Evolutionary conservation across 1,139 yeast species (phyloP).

Genomic region (Pichia kudriavzevii): DNA sequence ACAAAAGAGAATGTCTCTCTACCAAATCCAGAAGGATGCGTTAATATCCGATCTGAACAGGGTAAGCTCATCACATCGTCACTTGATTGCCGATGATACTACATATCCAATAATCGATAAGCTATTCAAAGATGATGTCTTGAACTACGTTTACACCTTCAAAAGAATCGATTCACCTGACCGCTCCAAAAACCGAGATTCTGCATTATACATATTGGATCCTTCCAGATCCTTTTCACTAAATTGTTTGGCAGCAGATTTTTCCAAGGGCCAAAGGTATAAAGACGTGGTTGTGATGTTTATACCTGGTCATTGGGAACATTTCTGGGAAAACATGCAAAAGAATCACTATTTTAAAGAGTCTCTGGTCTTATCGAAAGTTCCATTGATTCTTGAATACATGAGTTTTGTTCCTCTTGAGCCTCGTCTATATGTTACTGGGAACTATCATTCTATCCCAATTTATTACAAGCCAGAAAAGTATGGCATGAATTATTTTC

Average conservation of each 20-base stretch:
- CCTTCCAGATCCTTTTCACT: constrained; percentile 43
- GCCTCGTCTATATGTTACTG: constrained; percentile 24
- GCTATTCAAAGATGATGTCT: constrained; percentile 31
- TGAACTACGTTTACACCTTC: constrained; percentile 38
- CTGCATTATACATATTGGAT: constrained; percentile 50
- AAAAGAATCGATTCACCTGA: constrained; percentile 48
- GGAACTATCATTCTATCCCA: constrained; percentile 50
- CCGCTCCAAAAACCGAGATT: constrained; percentile 41
- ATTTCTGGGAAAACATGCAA: constrained; percentile 20
- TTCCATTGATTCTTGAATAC: constrained; percentile 19
- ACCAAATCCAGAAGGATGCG: constrained; percentile 20
- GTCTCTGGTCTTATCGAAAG: constrained; percentile 13
- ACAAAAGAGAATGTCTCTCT: constrained; percentile 19
- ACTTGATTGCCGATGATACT: constrained; percentile 35
- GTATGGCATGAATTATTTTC: constrained; percentile 55
- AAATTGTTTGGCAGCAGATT: constrained; percentile 56
- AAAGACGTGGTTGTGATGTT: constrained; percentile 48
- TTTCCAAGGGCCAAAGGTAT: constrained; percentile 47
- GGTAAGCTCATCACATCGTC: constrained; percentile 28
- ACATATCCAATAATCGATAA: constrained; percentile 31
- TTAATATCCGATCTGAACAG: constrained; percentile 20
- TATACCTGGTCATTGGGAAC: constrained; percentile 43
- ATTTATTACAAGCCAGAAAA: constrained; percentile 67
- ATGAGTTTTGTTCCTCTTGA: constrained; percentile 26
- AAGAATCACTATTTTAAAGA: constrained; percentile 17